Evolutionary conservation across 148 eudicot genomes (phyloP).

Genomic region (Camellia lanceoleosa): DNA sequence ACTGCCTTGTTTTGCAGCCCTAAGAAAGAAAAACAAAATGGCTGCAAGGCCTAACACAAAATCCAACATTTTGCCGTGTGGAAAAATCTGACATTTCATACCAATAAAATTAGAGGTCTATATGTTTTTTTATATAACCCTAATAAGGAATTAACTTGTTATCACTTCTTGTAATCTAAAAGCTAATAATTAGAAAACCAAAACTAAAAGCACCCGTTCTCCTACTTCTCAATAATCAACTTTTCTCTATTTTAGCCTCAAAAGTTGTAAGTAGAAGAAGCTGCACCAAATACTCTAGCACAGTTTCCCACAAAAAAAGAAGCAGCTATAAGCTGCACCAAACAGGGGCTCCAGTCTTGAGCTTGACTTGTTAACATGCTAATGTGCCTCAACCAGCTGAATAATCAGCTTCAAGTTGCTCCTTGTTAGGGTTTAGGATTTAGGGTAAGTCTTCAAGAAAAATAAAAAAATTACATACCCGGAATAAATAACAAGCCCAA

Average conservation of each 20-base stretch:
- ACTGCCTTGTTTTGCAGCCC: neutral
- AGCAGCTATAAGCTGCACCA: too few species aligned
- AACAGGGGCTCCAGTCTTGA: too few species aligned
- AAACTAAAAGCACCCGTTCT: too few species aligned
- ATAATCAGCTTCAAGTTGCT: neutral
- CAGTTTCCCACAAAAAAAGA: too few species aligned
- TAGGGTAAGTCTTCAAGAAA: neutral
- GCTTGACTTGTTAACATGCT: too few species aligned
- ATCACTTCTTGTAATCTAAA: neutral
- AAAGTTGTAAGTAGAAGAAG: too few species aligned
- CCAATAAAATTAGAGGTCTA: neutral
- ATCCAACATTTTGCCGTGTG: neutral
- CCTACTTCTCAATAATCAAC: too few species aligned
- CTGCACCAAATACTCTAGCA: too few species aligned
- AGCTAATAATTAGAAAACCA: too few species aligned
- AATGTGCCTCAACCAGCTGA: neutral
- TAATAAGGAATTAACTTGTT: neutral
- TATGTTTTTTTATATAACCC: neutral
- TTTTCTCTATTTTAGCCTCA: too few species aligned
- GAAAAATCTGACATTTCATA: too few species aligned
- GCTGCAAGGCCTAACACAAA: slow-evolving; percentile 1
- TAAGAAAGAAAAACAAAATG: neutral
- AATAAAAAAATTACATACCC: slow-evolving; percentile 38
- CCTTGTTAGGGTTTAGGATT: neutral
- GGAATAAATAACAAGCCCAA: slow-evolving; percentile 75